Percentiles rank a stretch among this genome's conserved stretches.
Conservation (phyloP, 768 basidiomycete species). For the Lactarius sp. region DNA sequence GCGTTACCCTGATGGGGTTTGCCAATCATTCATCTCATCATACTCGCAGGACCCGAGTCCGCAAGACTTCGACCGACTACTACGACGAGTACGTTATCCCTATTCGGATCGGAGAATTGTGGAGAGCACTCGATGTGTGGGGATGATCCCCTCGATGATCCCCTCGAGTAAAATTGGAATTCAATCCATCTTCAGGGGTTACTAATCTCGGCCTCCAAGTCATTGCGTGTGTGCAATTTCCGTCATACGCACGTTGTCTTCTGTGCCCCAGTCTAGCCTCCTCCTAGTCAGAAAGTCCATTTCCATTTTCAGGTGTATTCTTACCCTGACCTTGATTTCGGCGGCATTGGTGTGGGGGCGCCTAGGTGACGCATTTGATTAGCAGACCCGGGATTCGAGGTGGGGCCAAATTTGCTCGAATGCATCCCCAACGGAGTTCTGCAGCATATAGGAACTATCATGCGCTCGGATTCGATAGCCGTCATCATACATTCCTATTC, state of each 20-base stretch:
- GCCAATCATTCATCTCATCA: no score
- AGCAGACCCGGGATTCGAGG: neutral
- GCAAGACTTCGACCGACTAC: no score
- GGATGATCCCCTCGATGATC: no score
- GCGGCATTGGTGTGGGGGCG: neutral
- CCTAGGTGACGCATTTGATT: neutral
- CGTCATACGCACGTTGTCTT: neutral
- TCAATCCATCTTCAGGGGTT: neutral
- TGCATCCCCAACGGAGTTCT: conserved; percentile 3
- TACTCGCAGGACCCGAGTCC: no score
- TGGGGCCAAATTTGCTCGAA: conserved; percentile 1
- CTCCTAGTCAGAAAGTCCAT: neutral
- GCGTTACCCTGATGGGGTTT: no score
- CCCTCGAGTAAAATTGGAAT: no score
- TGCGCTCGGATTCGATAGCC: neutral
- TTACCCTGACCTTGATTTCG: neutral
- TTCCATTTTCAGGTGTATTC: neutral
- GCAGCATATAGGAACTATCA: neutral
- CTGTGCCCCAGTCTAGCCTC: neutral
- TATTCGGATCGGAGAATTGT: no score
- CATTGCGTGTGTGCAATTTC: no score
- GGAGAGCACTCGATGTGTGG: no score
- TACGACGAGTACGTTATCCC: no score
- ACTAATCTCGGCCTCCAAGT: neutral
- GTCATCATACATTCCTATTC: conserved; percentile 2